phyloP scores from a whole-genome alignment of 2,329 filamentous ascomycete genomes.

The Cladosporium velox region DNA sequence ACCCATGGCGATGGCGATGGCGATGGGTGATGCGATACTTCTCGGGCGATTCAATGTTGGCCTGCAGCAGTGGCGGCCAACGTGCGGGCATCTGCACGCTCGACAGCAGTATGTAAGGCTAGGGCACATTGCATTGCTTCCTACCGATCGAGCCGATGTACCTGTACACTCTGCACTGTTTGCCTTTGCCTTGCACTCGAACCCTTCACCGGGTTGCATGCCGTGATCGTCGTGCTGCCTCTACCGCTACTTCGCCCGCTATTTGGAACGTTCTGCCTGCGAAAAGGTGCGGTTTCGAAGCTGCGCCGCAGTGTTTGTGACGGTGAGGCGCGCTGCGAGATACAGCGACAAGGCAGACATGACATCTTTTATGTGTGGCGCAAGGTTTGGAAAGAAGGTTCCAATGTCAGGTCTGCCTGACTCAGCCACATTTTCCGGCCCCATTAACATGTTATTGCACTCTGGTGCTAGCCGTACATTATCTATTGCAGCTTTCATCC shows the following conservation, averaged over 20 bases:
- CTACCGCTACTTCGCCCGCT: constrained; percentile 4
- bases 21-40: neutral
- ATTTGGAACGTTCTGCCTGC: neutral
- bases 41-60: neutral
- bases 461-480: neutral
- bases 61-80: neutral
- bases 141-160: neutral
- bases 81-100: neutral
- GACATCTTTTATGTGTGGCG: neutral
- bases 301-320: constrained; percentile 5
- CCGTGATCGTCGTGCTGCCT: constrained; percentile 1
- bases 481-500: neutral
- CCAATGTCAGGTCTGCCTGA: neutral
- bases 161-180: neutral
- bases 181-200: neutral
- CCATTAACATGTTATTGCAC: neutral
- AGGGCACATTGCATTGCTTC: neutral
- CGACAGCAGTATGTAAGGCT: neutral
- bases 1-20: neutral
- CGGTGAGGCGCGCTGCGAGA: constrained; percentile 9
- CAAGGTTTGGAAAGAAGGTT: neutral
- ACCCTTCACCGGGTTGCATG: constrained; percentile 1
- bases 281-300: neutral
- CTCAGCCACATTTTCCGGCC: neutral
- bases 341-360: neutral